Conservation (phyloP, 2,329 filamentous ascomycete genomes). For the Dothiorella sarmentorum region DNA sequence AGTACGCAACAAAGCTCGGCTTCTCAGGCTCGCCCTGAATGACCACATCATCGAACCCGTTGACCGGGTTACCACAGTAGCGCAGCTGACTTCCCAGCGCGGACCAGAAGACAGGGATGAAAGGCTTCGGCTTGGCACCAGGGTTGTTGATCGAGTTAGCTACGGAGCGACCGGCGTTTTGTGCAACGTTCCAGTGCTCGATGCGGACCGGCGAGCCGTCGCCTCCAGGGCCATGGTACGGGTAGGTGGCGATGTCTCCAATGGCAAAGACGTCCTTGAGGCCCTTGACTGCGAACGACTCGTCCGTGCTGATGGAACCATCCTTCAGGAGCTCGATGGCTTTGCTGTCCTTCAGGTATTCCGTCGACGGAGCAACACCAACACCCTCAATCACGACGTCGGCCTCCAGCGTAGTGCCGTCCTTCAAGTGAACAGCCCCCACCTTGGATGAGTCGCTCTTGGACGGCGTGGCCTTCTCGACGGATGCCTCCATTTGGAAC, state of each 20-base stretch:
- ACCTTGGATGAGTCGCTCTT: conserved; percentile 66
- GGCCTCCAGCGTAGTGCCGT: conserved; percentile 78
- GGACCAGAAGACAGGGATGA: conserved; percentile 96
- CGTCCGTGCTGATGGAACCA: conserved; percentile 79
- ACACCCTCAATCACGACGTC: conserved; percentile 91
- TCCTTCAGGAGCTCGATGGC: conserved; percentile 71
- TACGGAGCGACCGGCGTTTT: conserved; percentile 80
- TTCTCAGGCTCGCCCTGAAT: conserved; percentile 68
- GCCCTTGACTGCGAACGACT: conserved; percentile 72
- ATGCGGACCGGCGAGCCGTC: conserved; percentile 73
- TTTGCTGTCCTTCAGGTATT: conserved; percentile 72
- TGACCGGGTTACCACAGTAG: conserved; percentile 84
- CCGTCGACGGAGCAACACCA: conserved; percentile 81
- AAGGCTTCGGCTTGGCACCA: conserved; percentile 60
- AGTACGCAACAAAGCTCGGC: conserved; percentile 84
- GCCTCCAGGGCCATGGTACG: conserved; percentile 86
- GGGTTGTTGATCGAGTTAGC: conserved; percentile 73
- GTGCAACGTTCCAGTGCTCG: conserved; percentile 98
- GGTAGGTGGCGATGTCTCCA: conserved; percentile 92
- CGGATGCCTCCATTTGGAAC: conserved; percentile 76
- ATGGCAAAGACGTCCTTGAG: conserved; percentile 85
- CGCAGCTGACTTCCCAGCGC: conserved; percentile 83
- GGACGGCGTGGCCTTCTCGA: conserved; percentile 78
- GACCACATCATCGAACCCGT: conserved; percentile 83
- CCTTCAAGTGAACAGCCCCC: conserved; percentile 76